These are phyloP conservation scores for Spergularia azorica DNA, from an alignment of 179 eudicot genomes.

Conservation along the genomic window DNA sequence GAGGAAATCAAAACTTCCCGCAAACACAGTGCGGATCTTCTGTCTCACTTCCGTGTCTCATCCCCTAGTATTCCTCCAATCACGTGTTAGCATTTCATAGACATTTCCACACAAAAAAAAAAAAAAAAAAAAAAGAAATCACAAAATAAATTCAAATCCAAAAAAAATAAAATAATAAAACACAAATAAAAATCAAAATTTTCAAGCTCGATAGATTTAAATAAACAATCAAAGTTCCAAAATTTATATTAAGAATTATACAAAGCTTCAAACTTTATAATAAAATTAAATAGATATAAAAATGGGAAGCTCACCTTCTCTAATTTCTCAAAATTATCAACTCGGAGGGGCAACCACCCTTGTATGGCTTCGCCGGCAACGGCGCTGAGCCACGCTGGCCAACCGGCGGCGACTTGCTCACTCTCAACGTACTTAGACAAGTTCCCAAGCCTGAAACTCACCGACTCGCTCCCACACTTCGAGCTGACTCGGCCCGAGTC, in stretches of 20 bases:
- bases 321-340: constrained; percentile 80
- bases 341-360: constrained; percentile 86
- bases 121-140: no score
- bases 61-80: no score
- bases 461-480: constrained; percentile 49
- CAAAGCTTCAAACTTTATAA: background rate
- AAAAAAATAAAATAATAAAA: no score
- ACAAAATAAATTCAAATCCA: no score
- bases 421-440: constrained; percentile 77
- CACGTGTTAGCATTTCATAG: no score
- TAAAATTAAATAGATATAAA: background rate
- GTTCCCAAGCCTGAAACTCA: constrained; percentile 82
- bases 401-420: constrained; percentile 93
- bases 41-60: no score
- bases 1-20: no score
- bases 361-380: constrained; percentile 97
- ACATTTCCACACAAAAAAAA: no score
- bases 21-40: no score
- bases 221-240: background rate
- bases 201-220: no score
- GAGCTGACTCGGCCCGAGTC: constrained; percentile 55
- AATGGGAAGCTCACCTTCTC: constrained; percentile 26
- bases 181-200: no score
- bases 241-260: background rate
- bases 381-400: constrained; percentile 98